These are phyloP conservation scores for Symmetrospora coprosmae DNA, from an alignment of 768 basidiomycete genomes.

Conservation along the genomic window DNA sequence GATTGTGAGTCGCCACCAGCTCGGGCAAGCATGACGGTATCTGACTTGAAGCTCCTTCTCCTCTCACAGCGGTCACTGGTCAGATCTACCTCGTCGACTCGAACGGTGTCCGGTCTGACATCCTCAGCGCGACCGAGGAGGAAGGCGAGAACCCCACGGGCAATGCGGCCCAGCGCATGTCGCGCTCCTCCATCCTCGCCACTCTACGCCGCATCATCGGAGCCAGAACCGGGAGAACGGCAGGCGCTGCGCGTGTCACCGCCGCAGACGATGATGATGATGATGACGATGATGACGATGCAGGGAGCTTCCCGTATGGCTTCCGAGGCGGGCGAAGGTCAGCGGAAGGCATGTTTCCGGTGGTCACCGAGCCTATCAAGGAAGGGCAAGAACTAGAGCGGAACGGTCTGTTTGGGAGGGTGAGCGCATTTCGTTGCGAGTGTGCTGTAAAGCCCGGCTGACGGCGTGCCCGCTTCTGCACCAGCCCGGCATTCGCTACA, in stretches of 20 bases:
- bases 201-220: background rate
- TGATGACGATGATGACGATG: constrained; percentile 10
- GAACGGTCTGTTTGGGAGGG: constrained; percentile 65
- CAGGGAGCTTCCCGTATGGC: constrained; percentile 2
- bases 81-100: constrained; percentile 13
- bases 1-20: background rate
- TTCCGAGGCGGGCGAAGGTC: background rate
- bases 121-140: background rate
- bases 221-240: background rate
- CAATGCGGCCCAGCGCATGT: background rate
- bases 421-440: constrained; percentile 37
- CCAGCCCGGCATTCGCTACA: background rate
- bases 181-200: background rate
- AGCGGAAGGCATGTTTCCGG: constrained; percentile 23
- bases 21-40: background rate
- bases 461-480: constrained; percentile 41
- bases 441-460: constrained; percentile 46
- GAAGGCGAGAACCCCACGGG: background rate
- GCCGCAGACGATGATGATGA: constrained; percentile 11
- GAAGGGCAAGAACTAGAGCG: constrained; percentile 51
- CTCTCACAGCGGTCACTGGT: background rate
- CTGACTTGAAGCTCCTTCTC: background rate
- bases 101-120: background rate
- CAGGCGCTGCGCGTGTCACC: background rate
- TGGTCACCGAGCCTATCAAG: constrained; percentile 9